A percentile compares a stretch with the other conserved stretches of the same genome.
phyloP scores from a whole-genome alignment of 1,284 basidiomycete species.

The Ganoderma meredithae region DNA sequence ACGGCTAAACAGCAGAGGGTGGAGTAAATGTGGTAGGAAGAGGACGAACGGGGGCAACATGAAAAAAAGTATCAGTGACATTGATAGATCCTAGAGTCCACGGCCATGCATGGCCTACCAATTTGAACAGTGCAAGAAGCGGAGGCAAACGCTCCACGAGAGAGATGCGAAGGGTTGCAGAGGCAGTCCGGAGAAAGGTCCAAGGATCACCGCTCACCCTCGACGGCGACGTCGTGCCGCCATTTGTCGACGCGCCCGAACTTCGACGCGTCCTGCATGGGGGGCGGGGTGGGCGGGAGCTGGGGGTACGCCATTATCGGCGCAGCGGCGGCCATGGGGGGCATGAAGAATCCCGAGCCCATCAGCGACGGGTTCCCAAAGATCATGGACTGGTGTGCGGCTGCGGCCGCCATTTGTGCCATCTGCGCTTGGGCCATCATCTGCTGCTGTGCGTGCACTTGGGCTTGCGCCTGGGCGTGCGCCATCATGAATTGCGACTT shows the following conservation, averaged over 20 bases:
- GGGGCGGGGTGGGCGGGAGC: slow-evolving; percentile 58
- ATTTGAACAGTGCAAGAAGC: neutral
- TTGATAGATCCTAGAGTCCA: slow-evolving; percentile 15
- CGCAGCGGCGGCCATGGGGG: slow-evolving; percentile 56
- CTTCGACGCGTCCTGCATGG: slow-evolving; percentile 67
- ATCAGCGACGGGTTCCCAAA: slow-evolving; percentile 73
- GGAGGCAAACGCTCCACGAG: neutral
- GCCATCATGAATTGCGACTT: slow-evolving; percentile 76
- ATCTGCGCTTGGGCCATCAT: slow-evolving; percentile 79
- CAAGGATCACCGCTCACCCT: slow-evolving; percentile 50
- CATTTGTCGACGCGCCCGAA: slow-evolving; percentile 77
- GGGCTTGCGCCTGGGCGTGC: slow-evolving; percentile 54
- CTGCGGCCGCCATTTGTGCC: slow-evolving; percentile 56
- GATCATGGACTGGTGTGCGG: slow-evolving; percentile 67
- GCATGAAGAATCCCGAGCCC: slow-evolving; percentile 65
- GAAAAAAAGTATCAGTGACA: neutral
- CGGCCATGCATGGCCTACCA: slow-evolving; percentile 14
- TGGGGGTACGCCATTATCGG: slow-evolving; percentile 62
- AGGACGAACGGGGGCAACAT: slow-evolving; percentile 13
- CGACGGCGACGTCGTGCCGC: slow-evolving; percentile 78
- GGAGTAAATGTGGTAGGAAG: neutral
- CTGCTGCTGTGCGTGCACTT: slow-evolving; percentile 65
- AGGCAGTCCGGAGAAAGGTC: neutral
- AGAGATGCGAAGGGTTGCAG: neutral
- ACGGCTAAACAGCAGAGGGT: neutral